Conservation (phyloP, 225 moss, liverwort and hornwort species). For the Physcomitrium patens region DNA sequence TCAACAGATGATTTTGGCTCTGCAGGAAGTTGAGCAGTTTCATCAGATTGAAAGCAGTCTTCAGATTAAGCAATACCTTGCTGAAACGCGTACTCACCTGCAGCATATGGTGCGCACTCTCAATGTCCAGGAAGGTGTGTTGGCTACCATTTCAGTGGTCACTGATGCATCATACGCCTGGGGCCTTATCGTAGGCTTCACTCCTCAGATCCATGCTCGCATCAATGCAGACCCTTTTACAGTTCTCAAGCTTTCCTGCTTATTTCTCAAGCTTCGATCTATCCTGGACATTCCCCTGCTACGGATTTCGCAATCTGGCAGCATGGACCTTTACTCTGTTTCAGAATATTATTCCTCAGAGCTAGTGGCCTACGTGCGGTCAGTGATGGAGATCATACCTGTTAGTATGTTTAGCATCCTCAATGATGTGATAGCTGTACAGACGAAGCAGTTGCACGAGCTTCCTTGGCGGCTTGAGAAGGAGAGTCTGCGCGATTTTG, state of each 20-base stretch:
- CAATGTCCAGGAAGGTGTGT: slow-evolving; percentile 87
- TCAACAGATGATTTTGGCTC: slow-evolving; percentile 87
- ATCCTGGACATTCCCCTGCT: slow-evolving; percentile 94
- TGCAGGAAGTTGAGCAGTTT: slow-evolving; percentile 98
- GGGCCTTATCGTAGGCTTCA: slow-evolving; percentile 85
- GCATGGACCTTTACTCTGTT: slow-evolving; percentile 94
- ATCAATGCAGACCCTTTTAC: slow-evolving; percentile 87
- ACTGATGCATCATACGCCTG: slow-evolving; percentile 96
- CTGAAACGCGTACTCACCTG: slow-evolving; percentile 80
- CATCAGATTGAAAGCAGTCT: slow-evolving; percentile 99
- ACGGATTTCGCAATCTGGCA: slow-evolving; percentile 95
- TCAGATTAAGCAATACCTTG: slow-evolving; percentile 90
- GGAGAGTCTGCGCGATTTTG: slow-evolving; percentile 80
- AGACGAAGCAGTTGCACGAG: slow-evolving; percentile 83
- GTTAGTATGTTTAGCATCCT: slow-evolving; percentile 97
- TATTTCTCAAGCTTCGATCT: slow-evolving; percentile 94
- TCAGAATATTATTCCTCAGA: slow-evolving; percentile 98
- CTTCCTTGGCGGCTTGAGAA: slow-evolving; percentile 93
- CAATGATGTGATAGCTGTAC: slow-evolving; percentile 82
- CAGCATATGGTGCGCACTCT: slow-evolving; percentile 94
- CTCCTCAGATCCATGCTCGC: slow-evolving; percentile 80
- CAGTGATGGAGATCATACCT: slow-evolving; percentile 90
- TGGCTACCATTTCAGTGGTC: slow-evolving; percentile 84
- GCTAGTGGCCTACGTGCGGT: slow-evolving; percentile 87
- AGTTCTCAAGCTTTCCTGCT: slow-evolving; percentile 91